phyloP scores from a whole-genome alignment of 257 asterid genomes.

The Solanum neorickii region DNA sequence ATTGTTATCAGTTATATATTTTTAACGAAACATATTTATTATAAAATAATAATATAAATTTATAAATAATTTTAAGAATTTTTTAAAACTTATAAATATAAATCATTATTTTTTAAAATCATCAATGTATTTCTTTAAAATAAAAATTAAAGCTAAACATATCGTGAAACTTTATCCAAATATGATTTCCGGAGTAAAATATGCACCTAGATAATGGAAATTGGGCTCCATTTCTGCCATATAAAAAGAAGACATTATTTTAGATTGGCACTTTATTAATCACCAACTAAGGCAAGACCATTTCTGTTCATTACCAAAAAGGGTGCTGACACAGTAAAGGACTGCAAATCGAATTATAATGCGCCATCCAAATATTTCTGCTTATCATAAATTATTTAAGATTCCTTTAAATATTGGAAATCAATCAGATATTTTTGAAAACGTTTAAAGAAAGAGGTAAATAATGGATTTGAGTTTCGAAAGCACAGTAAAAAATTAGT shows the following conservation, averaged over 20 bases:
- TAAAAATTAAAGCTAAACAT: too few species aligned
- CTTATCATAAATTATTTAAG: not conserved
- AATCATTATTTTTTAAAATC: too few species aligned
- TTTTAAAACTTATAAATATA: too few species aligned
- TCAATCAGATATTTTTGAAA: not conserved
- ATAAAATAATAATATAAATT: too few species aligned
- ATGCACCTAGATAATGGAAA: not conserved
- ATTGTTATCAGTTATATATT: too few species aligned
- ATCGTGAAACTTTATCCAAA: too few species aligned
- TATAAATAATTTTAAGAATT: too few species aligned
- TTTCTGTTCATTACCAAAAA: not conserved
- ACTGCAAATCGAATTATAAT: not conserved
- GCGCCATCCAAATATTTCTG: not conserved
- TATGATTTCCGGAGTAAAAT: not conserved
- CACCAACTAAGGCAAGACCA: not conserved
- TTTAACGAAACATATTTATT: too few species aligned
- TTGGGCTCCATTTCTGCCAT: constrained; percentile 1
- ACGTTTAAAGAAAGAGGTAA: not conserved
- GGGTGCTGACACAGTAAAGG: not conserved
- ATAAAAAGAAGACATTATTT: not conserved
- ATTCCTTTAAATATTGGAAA: not conserved
- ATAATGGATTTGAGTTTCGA: not conserved
- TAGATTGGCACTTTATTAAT: not conserved
- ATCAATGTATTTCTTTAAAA: too few species aligned
- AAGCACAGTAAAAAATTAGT: not conserved